Percentiles rank a stretch among this genome's conserved stretches.
Evolutionary conservation across 2,329 filamentous ascomycete species (phyloP).

Genomic region (Arachnomyces sp.): DNA sequence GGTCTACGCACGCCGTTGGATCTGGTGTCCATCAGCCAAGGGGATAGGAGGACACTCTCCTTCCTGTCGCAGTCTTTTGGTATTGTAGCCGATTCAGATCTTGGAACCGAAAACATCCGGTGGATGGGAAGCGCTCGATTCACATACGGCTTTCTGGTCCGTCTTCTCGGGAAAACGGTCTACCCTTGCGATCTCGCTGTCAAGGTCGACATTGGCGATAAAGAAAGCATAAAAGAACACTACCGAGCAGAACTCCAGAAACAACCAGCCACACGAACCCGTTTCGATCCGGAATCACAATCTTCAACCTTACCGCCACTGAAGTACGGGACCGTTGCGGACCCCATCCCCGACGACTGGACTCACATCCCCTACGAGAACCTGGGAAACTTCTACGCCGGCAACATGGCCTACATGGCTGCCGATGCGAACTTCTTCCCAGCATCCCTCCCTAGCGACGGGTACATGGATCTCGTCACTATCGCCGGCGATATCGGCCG

Average conservation of each 20-base stretch:
- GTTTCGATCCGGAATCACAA: constrained; percentile 30
- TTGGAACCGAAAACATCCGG: constrained; percentile 80
- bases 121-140: constrained; percentile 90
- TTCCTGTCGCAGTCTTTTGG: constrained; percentile 88
- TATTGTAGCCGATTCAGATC: constrained; percentile 80
- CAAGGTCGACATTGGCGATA: constrained; percentile 71
- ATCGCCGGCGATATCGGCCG: constrained; percentile 68
- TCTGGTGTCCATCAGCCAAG: constrained; percentile 79
- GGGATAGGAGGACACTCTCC: constrained; percentile 62
- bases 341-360: constrained; percentile 71
- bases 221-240: constrained; percentile 62
- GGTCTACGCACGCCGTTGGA: constrained; percentile 77
- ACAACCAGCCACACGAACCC: constrained; percentile 13
- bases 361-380: constrained; percentile 63
- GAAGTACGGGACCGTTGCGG: constrained; percentile 69
- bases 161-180: constrained; percentile 64
- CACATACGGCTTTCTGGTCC: constrained; percentile 70
- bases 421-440: constrained; percentile 75
- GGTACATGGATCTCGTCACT: constrained; percentile 73
- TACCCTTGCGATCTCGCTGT: constrained; percentile 87
- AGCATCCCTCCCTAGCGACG: constrained; percentile 72
- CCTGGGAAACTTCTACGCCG: constrained; percentile 85
- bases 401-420: constrained; percentile 92
- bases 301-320: constrained; percentile 59
- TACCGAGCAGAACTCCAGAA: constrained; percentile 49